phyloP scores from a whole-genome alignment of 768 basidiomycete species.

The Grammothele lineata region DNA sequence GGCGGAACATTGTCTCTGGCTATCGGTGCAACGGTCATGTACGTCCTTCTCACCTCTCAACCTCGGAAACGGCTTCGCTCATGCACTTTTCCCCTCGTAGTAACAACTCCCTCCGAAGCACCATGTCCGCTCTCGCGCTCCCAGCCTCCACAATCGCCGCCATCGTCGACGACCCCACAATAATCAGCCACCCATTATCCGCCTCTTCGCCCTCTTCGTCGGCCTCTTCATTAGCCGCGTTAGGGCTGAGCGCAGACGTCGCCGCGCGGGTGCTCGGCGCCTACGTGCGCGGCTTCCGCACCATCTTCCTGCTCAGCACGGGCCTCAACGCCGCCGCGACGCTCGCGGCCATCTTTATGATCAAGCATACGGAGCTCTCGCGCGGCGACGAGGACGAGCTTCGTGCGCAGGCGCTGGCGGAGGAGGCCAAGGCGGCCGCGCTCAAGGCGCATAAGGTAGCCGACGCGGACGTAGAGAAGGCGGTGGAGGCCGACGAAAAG shows the following conservation, averaged over 20 bases:
- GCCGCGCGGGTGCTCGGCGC: constrained; percentile 44
- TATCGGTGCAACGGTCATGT: constrained; percentile 57
- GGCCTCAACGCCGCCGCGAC: constrained; percentile 49
- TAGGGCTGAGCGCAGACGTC: constrained; percentile 33
- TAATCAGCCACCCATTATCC: constrained; percentile 28
- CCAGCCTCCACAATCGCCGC: constrained; percentile 34
- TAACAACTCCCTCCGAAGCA: constrained; percentile 45
- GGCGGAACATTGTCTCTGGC: constrained; percentile 70
- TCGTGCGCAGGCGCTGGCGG: too few relatives aligned
- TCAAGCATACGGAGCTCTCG: constrained; percentile 56
- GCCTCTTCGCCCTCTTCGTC: too few relatives aligned
- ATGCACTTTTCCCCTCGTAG: constrained; percentile 8
- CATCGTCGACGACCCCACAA: constrained; percentile 47
- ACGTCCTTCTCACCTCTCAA: neutral
- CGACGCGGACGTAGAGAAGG: too few relatives aligned
- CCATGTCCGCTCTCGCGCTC: constrained; percentile 37
- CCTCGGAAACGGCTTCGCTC: neutral
- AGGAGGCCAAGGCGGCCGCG: constrained; percentile 25
- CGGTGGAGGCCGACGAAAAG: too few relatives aligned
- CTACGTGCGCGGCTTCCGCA: constrained; percentile 53
- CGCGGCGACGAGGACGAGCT: constrained; percentile 50
- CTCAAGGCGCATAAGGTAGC: too few relatives aligned
- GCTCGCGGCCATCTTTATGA: constrained; percentile 53
- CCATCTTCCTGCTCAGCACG: constrained; percentile 60
- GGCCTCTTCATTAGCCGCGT: constrained; percentile 3